These are phyloP conservation scores for Rachicladosporium sp. DNA, from an alignment of 2,329 filamentous ascomycete species.

Conservation along the genomic window DNA sequence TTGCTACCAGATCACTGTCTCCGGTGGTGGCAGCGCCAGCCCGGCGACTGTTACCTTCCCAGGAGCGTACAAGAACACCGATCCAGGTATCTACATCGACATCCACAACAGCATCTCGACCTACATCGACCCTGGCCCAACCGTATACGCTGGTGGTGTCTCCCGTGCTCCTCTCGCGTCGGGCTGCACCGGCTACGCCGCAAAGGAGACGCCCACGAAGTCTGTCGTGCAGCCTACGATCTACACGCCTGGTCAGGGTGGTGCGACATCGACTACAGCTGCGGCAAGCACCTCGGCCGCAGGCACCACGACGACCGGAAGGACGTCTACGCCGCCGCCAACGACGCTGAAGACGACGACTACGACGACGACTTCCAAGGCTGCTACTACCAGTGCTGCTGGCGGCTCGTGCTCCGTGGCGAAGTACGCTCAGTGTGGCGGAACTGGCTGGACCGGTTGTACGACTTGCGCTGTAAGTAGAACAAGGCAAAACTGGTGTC, in stretches of 20 bases:
- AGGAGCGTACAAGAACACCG: constrained; percentile 8
- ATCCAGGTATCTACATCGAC: constrained; percentile 11
- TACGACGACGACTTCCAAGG: not conserved
- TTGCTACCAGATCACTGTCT: constrained; percentile 19
- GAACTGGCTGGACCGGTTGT: constrained; percentile 1
- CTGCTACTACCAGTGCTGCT: not conserved
- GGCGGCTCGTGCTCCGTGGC: constrained; percentile 3
- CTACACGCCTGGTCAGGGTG: constrained; percentile 2
- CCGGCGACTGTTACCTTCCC: constrained; percentile 8
- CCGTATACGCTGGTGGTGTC: constrained; percentile 5
- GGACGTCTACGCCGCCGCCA: too few species aligned
- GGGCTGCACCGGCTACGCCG: constrained; percentile 4
- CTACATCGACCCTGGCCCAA: constrained; percentile 9
- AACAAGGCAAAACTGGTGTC: too few species aligned
- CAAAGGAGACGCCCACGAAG: not conserved
- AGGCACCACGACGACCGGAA: not conserved
- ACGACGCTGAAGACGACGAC: not conserved
- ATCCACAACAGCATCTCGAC: constrained; percentile 9
- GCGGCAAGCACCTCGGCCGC: too few species aligned
- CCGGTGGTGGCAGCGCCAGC: constrained; percentile 7
- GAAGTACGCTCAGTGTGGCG: constrained; percentile 6
- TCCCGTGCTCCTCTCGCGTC: constrained; percentile 1
- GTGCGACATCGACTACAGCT: not conserved
- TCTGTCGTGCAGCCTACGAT: not conserved
- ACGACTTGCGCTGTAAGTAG: constrained; percentile 5